Evolutionary conservation across 805 yeast species (phyloP), one percentile per base, ranked within the genome.

Genomic region (Yamadazyma takamatsuzukensis): DNA sequence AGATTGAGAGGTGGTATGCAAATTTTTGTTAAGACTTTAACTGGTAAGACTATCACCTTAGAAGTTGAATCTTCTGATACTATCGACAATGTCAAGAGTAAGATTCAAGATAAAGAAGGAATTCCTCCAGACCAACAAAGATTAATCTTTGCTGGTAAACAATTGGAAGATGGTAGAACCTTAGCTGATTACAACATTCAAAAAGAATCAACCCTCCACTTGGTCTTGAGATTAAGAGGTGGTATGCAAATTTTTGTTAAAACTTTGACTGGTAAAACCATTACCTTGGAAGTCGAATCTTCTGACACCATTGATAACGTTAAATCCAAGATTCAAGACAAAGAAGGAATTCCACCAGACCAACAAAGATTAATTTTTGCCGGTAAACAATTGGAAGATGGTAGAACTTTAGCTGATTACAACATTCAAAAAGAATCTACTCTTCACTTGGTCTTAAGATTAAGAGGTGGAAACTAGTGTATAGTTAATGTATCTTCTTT

Each of bases 61-160:
- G 96, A 89, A 75, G 96, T 87, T 52, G 96, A 88, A 74, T 86
- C 96, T 47, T 86, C 95, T 41, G 96, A 88, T 78, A 87, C 96
- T 45, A 87, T 90, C 63, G 96, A 88, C 78, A 87, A 86, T 57
- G 96, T 89, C 73, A 89, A 87, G 77, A 74, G 93, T 57, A 88
- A 88, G 79, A 88, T 88, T 63, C 95, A 86, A 76, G 96, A 87
- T 75, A 86, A 85, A 74, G 96, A 88, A 68, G 96, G 96, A 61
- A 87, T 88, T 56, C 96, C 97, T 64, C 95, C 96, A 53, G 96
- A 87, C 70, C 96, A 88, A 68, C 97, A 88, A 74, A 82, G 96
- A 74, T 79, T 88, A 56, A 87, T 89, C 74, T 89, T 88, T 57
- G 96, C 96, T 54, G 96, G 96, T 78, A 87, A 87, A 77, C 96